phyloP scores from a whole-genome alignment of 352 stramenopile species.

The Globisporangium nunn region DNA sequence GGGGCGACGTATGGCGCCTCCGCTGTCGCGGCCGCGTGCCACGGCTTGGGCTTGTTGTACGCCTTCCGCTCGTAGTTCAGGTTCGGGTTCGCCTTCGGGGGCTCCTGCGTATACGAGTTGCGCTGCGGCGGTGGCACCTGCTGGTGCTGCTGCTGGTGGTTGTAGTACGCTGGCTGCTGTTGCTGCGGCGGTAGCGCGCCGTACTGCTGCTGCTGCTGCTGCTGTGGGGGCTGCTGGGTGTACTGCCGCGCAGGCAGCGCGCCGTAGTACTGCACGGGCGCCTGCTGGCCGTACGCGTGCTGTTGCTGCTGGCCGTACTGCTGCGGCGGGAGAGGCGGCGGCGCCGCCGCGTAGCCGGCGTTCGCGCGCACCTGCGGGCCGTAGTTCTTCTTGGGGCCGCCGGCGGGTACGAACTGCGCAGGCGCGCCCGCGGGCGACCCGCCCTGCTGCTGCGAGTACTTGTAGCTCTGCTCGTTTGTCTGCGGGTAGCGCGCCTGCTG shows the following conservation, averaged over 20 bases:
- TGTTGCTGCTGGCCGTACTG: conserved; percentile 15
- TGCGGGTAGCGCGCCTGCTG: conserved; percentile 30
- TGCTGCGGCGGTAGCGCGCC: conserved; percentile 1
- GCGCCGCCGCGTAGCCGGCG: conserved; percentile 17
- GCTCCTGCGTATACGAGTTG: conserved; percentile 5
- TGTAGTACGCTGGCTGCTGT: conserved; percentile 8
- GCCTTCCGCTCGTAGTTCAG: conserved; percentile 13
- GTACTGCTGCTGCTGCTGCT: conserved; percentile 9
- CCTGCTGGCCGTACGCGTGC: conserved; percentile 11
- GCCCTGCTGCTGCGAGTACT: conserved; percentile 28
- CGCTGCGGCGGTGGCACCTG: not conserved
- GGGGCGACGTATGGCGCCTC: conserved; percentile 5
- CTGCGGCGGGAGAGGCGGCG: conserved; percentile 9
- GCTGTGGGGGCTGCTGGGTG: conserved; percentile 10
- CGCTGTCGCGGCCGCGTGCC: conserved; percentile 1
- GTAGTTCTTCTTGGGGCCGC: conserved; percentile 18
- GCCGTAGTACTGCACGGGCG: conserved; percentile 19
- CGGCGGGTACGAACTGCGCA: conserved; percentile 7
- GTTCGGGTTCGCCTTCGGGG: conserved; percentile 5
- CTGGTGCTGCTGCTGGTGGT: conserved; percentile 2
- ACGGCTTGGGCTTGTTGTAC: conserved; percentile 9
- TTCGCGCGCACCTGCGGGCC: conserved; percentile 40
- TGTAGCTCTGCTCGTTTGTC: conserved; percentile 11
- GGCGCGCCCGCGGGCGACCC: conserved; percentile 7
- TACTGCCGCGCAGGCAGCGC: conserved; percentile 9